Evolutionary conservation across 768 basidiomycete genomes (phyloP).

Genomic region (Daedaleopsis sinensis): DNA sequence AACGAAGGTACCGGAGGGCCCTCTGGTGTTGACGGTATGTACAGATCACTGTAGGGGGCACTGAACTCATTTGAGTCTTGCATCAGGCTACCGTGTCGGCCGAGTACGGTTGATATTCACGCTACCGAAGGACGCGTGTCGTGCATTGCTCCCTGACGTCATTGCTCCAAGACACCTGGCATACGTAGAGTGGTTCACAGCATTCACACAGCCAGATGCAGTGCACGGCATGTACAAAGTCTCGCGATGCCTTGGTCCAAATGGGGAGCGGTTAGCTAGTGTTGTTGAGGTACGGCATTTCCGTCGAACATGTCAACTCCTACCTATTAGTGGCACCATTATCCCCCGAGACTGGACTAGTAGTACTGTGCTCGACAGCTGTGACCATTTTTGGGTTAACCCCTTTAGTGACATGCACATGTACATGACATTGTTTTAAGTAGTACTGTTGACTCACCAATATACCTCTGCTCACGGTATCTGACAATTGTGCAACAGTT

Average conservation of each 20-base stretch:
- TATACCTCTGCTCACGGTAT: too few species aligned
- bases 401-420: slow-evolving; percentile 10
- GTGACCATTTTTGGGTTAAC: slow-evolving; percentile 10
- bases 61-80: too few species aligned
- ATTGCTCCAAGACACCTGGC: slow-evolving; percentile 28
- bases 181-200: slow-evolving; percentile 36
- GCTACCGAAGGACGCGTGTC: too few species aligned
- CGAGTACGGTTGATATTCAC: too few species aligned
- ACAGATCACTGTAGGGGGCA: too few species aligned
- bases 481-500: too few species aligned
- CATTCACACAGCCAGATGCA: slow-evolving; percentile 22
- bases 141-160: too few species aligned
- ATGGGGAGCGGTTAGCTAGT: slow-evolving; percentile 7
- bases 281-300: slow-evolving; percentile 9
- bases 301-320: slow-evolving; percentile 7
- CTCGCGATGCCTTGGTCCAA: not conserved
- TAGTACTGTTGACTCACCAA: too few species aligned
- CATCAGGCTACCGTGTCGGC: slow-evolving; percentile 27
- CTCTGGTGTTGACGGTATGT: not conserved
- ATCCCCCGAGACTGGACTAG: slow-evolving; percentile 14
- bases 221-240: slow-evolving; percentile 33
- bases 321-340: slow-evolving; percentile 6
- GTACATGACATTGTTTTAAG: not conserved
- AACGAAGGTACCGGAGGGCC: not conserved
- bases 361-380: slow-evolving; percentile 12